Evolutionary conservation across 441 rosid species (phyloP).

Genomic region (Pelargonium cotyledonis): DNA sequence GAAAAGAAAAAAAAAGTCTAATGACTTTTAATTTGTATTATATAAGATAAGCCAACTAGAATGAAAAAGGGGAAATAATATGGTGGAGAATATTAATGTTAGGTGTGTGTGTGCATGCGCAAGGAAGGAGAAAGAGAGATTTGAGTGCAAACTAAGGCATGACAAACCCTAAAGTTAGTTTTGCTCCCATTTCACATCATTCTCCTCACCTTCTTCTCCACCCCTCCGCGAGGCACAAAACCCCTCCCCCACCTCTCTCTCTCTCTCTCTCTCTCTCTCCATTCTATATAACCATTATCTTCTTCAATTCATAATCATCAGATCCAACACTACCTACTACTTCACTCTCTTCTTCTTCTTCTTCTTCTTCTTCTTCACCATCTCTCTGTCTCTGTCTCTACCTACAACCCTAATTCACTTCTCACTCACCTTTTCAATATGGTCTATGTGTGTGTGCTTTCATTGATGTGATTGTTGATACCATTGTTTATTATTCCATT

Average conservation of each 20-base stretch:
- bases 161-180: constrained; percentile 50
- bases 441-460: background rate
- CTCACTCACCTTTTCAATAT: too few species aligned
- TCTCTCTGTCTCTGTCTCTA: background rate
- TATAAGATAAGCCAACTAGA: constrained; percentile 10
- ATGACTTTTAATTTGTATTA: too few species aligned
- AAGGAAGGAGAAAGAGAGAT: constrained; percentile 17
- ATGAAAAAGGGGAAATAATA: constrained; percentile 25
- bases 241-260: constrained; percentile 6
- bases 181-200: constrained; percentile 53
- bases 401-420: too few species aligned
- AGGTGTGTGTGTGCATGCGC: constrained; percentile 46
- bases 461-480: background rate
- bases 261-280: background rate
- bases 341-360: background rate
- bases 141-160: constrained; percentile 62
- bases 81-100: constrained; percentile 37
- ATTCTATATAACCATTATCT: background rate
- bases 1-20: too few species aligned
- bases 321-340: background rate
- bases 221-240: constrained; percentile 50
- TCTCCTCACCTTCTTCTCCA: constrained; percentile 58
- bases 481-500: too few species aligned
- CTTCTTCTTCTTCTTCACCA: background rate
- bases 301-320: background rate